A percentile compares a stretch with the other conserved stretches of the same genome.
Conservation (phyloP, 2,329 filamentous ascomycete genomes). For the Nigrospora osmanthi region DNA sequence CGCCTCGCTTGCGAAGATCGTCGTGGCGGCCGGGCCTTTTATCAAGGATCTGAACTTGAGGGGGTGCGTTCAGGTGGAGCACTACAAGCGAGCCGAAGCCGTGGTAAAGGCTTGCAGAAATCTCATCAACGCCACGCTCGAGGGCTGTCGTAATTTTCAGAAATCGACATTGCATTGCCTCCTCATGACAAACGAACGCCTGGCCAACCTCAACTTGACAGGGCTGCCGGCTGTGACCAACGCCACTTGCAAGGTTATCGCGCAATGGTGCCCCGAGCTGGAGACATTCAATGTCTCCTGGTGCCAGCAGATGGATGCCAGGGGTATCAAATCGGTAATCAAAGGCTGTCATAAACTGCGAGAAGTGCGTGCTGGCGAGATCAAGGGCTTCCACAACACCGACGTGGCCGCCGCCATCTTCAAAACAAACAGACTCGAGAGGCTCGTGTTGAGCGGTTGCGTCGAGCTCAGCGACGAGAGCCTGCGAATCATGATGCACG, state of each 20-base stretch:
- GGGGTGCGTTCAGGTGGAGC: slow-evolving; percentile 82
- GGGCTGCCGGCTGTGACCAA: slow-evolving; percentile 76
- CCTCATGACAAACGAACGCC: slow-evolving; percentile 61
- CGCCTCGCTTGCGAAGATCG: slow-evolving; percentile 75
- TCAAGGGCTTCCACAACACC: slow-evolving; percentile 69
- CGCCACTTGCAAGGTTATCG: slow-evolving; percentile 77
- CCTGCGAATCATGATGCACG: slow-evolving; percentile 67
- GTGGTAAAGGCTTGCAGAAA: slow-evolving; percentile 82
- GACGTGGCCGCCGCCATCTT: slow-evolving; percentile 70
- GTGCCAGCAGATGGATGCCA: slow-evolving; percentile 79
- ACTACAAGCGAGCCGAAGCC: slow-evolving; percentile 69
- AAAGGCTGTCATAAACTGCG: slow-evolving; percentile 64
- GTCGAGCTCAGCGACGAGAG: slow-evolving; percentile 68
- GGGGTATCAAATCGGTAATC: slow-evolving; percentile 66
- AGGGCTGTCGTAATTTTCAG: slow-evolving; percentile 82
- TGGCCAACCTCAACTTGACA: slow-evolving; percentile 81
- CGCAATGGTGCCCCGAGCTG: slow-evolving; percentile 71
- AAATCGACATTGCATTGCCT: slow-evolving; percentile 71
- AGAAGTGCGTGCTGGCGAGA: slow-evolving; percentile 76
- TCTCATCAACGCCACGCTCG: slow-evolving; percentile 77
- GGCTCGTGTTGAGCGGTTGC: slow-evolving; percentile 76
- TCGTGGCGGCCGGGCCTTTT: slow-evolving; percentile 79
- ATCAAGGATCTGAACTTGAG: slow-evolving; percentile 84
- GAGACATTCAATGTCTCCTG: slow-evolving; percentile 85
- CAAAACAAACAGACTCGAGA: slow-evolving; percentile 70